phyloP scores from a whole-genome alignment of 768 basidiomycete species.

The Mycena olivaceomarginata region DNA sequence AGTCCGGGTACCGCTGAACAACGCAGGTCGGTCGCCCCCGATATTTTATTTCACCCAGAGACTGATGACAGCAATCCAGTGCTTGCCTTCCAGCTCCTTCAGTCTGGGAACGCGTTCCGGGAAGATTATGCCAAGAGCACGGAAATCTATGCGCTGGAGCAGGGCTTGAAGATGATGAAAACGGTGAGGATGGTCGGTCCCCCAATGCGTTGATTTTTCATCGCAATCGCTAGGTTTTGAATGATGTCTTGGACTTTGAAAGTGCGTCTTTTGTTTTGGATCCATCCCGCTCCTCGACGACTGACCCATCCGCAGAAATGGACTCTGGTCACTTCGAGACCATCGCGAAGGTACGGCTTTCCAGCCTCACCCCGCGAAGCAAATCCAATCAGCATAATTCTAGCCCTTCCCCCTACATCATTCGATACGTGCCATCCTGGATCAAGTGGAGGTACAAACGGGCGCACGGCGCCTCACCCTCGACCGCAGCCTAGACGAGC shows the following conservation, averaged over 20 bases:
- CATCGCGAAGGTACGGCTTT: constrained; percentile 31
- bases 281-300: not conserved
- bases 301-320: constrained; percentile 52
- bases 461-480: constrained; percentile 52
- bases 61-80: constrained; percentile 41
- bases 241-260: constrained; percentile 61
- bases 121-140: constrained; percentile 51
- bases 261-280: constrained; percentile 35
- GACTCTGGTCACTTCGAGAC: constrained; percentile 58
- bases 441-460: constrained; percentile 48
- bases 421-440: constrained; percentile 51
- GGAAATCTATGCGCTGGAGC: constrained; percentile 65
- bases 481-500: constrained; percentile 56
- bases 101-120: constrained; percentile 60
- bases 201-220: not conserved
- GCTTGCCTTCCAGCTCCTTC: constrained; percentile 67
- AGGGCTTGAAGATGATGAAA: constrained; percentile 60
- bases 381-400: not conserved
- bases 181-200: constrained; percentile 23
- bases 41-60: not conserved
- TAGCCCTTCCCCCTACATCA: constrained; percentile 62
- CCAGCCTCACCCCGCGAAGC: no score
- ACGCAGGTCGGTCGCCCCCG: constrained; percentile 54
- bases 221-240: constrained; percentile 53
- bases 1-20: constrained; percentile 72